A percentile compares a stretch with the other conserved stretches of the same genome.
phyloP scores from a whole-genome alignment of 2,329 filamentous ascomycete genomes.

The Calonectria pauciramosa region DNA sequence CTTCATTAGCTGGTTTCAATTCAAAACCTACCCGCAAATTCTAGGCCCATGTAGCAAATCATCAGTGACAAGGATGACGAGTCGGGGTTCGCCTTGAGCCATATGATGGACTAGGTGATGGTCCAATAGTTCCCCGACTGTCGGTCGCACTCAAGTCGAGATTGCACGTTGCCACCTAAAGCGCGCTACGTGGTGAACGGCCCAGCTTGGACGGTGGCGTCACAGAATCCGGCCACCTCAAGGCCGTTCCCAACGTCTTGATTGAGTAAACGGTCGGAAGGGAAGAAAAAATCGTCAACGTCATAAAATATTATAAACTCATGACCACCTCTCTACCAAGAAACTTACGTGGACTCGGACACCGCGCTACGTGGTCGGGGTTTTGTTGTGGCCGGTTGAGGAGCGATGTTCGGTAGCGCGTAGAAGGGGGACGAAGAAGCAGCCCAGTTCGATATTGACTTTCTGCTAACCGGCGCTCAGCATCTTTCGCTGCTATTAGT shows the following conservation, averaged over 20 bases:
- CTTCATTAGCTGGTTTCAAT: background rate
- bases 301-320: background rate
- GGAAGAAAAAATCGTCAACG: background rate
- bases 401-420: background rate
- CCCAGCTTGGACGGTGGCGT: background rate
- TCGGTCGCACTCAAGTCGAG: background rate
- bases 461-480: background rate
- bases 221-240: background rate
- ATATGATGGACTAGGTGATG: background rate
- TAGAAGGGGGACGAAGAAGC: background rate
- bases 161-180: background rate
- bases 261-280: background rate
- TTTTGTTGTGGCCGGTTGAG: background rate
- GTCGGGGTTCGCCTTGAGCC: background rate
- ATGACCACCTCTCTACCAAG: too few relatives aligned
- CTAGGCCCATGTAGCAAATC: background rate
- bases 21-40: background rate
- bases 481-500: background rate
- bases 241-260: background rate
- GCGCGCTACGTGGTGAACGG: background rate
- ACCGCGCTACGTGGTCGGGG: background rate
- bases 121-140: background rate
- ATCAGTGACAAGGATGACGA: background rate
- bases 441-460: background rate
- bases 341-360: background rate